phyloP scores from a whole-genome alignment of 192 early-diverging fungal species.

The Backusella westeae region DNA sequence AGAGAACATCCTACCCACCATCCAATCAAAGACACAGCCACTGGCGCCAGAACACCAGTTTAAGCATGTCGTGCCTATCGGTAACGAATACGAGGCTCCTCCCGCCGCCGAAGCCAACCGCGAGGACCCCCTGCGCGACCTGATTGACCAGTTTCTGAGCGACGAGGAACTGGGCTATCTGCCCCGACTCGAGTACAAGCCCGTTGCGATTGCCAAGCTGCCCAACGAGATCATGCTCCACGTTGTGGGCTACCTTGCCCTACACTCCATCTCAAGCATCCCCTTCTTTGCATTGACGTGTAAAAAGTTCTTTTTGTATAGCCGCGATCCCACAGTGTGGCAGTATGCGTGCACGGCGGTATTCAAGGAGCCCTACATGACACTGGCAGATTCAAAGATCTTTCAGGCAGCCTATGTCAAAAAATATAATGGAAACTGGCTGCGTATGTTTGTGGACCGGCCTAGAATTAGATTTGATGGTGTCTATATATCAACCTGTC shows the following conservation, averaged over 20 bases:
- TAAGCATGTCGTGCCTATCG: slow-evolving; percentile 5
- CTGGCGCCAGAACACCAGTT: background rate
- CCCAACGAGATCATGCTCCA: slow-evolving; percentile 36
- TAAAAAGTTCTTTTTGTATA: slow-evolving; percentile 37
- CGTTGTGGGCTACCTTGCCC: slow-evolving; percentile 23
- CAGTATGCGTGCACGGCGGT: slow-evolving; percentile 31
- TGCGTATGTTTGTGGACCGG: slow-evolving; percentile 43
- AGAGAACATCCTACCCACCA: background rate
- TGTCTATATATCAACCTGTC: slow-evolving; percentile 43
- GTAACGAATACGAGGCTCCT: slow-evolving; percentile 2
- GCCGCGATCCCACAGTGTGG: slow-evolving; percentile 34
- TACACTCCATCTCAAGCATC: slow-evolving; percentile 27
- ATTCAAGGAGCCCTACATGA: slow-evolving; percentile 20
- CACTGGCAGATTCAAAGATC: slow-evolving; percentile 4
- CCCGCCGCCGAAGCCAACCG: background rate
- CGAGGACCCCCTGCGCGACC: background rate
- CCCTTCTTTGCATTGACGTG: slow-evolving; percentile 33
- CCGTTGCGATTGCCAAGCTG: slow-evolving; percentile 29
- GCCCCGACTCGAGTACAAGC: slow-evolving; percentile 28
- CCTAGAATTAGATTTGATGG: slow-evolving; percentile 47
- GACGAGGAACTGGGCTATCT: slow-evolving; percentile 5
- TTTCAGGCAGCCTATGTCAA: slow-evolving; percentile 18
- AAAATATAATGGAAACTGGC: slow-evolving; percentile 36
- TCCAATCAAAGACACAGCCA: background rate
- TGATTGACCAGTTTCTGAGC: background rate